Conservation (phyloP, 2,329 filamentous ascomycete species). For the Aspergillus jensenii region DNA sequence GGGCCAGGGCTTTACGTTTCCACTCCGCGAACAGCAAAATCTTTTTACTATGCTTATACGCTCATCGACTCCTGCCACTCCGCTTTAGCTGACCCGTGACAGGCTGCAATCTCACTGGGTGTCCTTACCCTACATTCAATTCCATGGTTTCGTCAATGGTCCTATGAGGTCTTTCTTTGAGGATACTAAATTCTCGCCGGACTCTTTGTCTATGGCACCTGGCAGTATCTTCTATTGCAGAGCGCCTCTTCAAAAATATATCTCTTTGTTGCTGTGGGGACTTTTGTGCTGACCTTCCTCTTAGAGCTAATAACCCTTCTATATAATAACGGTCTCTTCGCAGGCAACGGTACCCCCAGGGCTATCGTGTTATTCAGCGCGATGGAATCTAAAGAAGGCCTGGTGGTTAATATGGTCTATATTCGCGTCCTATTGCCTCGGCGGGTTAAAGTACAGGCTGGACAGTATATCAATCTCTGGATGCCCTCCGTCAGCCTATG, state of each 20-base stretch:
- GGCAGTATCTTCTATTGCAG: neutral
- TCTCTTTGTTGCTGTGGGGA: neutral
- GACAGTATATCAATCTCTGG: conserved; percentile 31
- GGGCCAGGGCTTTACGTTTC: neutral
- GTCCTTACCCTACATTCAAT: no score
- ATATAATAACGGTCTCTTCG: conserved; percentile 11
- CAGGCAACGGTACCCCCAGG: conserved; percentile 17
- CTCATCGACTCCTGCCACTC: no score
- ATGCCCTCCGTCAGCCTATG: conserved; percentile 25
- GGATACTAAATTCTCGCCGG: no score
- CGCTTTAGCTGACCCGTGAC: no score
- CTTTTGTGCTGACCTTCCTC: neutral
- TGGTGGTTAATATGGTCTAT: conserved; percentile 6
- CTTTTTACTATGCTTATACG: no score
- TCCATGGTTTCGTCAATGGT: no score
- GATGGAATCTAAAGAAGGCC: conserved; percentile 1
- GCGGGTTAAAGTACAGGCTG: conserved; percentile 22
- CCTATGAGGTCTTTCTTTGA: no score
- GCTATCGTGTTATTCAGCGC: conserved; percentile 21
- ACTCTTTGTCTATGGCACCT: neutral
- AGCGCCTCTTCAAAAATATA: neutral
- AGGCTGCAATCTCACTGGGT: no score
- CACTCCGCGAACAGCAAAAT: conserved; percentile 14
- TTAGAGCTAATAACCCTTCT: neutral
- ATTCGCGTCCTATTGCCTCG: conserved; percentile 22